Conservation (phyloP, 2,329 filamentous ascomycete species). For the Colletotrichum higginsianum region DNA sequence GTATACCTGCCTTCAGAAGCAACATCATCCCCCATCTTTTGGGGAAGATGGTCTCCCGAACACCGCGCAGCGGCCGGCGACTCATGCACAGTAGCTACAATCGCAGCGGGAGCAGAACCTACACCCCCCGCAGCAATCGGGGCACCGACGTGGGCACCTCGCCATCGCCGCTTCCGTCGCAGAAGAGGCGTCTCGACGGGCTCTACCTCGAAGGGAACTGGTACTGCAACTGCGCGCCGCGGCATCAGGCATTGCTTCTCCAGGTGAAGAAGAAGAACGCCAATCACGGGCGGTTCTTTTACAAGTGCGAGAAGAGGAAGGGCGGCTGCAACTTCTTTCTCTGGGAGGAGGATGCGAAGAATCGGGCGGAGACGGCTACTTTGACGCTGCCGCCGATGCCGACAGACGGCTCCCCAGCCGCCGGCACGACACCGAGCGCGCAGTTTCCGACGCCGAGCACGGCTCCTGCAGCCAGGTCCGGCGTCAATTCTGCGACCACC, state of each 20-base stretch:
- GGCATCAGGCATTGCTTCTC: conserved; percentile 52
- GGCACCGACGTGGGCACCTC: conserved; percentile 7
- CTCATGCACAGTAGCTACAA: conserved; percentile 22
- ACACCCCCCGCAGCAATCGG: neutral
- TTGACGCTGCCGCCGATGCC: conserved; percentile 38
- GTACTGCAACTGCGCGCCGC: conserved; percentile 62
- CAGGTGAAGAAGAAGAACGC: conserved; percentile 55
- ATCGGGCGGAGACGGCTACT: conserved; percentile 22
- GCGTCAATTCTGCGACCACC: neutral
- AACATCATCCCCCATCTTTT: neutral
- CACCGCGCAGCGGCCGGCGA: conserved; percentile 31
- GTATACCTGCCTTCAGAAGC: neutral
- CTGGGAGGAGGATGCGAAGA: conserved; percentile 58
- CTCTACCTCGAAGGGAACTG: conserved; percentile 52
- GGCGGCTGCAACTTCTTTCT: conserved; percentile 61
- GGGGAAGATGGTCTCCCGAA: conserved; percentile 25
- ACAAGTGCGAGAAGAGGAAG: conserved; percentile 54
- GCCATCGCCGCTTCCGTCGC: conserved; percentile 39
- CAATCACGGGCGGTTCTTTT: conserved; percentile 61
- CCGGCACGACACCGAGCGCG: neutral
- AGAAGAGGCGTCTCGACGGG: conserved; percentile 53
- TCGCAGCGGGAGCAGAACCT: conserved; percentile 4
- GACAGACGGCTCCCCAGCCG: neutral
- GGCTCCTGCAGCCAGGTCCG: neutral
- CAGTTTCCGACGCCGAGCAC: conserved; percentile 43